Conservation (phyloP, 202 grass and related monocot species). For the Bolboschoenoplectus hybrid region DNA sequence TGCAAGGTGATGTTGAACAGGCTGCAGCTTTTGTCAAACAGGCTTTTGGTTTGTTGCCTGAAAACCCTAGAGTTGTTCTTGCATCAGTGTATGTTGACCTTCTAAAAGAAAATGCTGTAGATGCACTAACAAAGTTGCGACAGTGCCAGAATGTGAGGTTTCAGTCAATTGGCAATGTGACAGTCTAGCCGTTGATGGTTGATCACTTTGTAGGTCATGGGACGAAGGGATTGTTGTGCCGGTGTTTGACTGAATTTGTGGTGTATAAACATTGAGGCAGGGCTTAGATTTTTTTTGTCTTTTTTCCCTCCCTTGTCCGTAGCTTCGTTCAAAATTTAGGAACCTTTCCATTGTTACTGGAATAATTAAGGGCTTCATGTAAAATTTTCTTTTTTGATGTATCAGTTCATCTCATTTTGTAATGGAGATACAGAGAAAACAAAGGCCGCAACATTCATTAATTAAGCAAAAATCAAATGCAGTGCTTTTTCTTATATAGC, state of each 20-base stretch:
- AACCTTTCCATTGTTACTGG: conserved; percentile 23
- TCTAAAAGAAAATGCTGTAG: conserved; percentile 65
- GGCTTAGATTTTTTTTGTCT: conserved; percentile 5
- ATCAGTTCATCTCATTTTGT: conserved; percentile 38
- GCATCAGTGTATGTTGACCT: conserved; percentile 88
- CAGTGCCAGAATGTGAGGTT: conserved; percentile 79
- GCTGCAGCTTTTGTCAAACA: conserved; percentile 64
- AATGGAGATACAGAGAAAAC: conserved; percentile 15
- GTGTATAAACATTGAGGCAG: conserved; percentile 41
- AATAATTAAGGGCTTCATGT: conserved; percentile 35
- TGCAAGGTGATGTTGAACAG: conserved; percentile 84
- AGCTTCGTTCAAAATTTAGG: conserved; percentile 20
- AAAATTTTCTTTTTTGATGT: conserved; percentile 20
- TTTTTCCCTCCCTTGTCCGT: not conserved
- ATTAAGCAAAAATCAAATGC: conserved; percentile 21
- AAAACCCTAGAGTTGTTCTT: conserved; percentile 75
- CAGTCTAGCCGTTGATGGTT: conserved; percentile 24
- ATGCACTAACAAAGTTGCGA: conserved; percentile 76
- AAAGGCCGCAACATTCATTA: conserved; percentile 34
- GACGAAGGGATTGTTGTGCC: conserved; percentile 9
- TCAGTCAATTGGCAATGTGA: conserved; percentile 43
- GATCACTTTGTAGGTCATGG: conserved; percentile 15
- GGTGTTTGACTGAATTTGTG: conserved; percentile 33
- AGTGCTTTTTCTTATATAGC: not conserved
- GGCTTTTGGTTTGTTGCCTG: conserved; percentile 58